Base-by-base conservation (phyloP, 1,139 yeast species). In the Suhomyces chickasaworum region DNA sequence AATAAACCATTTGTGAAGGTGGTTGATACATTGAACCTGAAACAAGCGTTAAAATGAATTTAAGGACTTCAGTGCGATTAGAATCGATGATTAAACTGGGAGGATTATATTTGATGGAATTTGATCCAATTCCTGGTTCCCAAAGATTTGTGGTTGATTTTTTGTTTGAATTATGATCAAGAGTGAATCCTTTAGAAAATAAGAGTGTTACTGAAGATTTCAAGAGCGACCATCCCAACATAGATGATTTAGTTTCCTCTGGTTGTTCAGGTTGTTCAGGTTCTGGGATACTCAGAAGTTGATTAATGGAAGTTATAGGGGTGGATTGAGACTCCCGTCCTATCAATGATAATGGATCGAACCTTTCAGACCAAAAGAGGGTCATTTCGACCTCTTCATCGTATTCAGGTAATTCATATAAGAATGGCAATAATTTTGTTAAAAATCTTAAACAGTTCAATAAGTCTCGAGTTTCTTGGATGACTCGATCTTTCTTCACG, bases 121-220 rank as follows among this genome's bases (percentile, higher is more conserved):
- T 27, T 2, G 61, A 62, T 0, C 90, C 95, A 35, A 89, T 75
- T 2, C 96, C 96, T 0, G 88, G 81, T 56, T 87, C 95, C 96
- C 95, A 88, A 2, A 84, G 31, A 12, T 15, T 23, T 12, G 44
- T 54, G 42, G 54, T 47, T 21, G 47, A 33, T 39, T 33, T 36
- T 23, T 29, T 46, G 20, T 53, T 20, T 46, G 53, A 27, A 36
- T 37, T 45, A 10, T 54, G 36, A 5, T 63, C 62, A 2, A 82
- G 60, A 0, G 95, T 83, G 58, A 86, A 87, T 0, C 81, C 84
- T 27, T 76, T 71, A 41, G 77, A 73, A 59, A 86, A 87, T 30
- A 88, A 64, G 39, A 87, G 63, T 22, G 22, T 38, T 8, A 41
- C 35, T 7, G 32, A 7, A 12, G 40, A 16, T 25, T 29, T 34